Evolutionary conservation across 768 basidiomycete species (phyloP).

Genomic region (Collybia nuda): DNA sequence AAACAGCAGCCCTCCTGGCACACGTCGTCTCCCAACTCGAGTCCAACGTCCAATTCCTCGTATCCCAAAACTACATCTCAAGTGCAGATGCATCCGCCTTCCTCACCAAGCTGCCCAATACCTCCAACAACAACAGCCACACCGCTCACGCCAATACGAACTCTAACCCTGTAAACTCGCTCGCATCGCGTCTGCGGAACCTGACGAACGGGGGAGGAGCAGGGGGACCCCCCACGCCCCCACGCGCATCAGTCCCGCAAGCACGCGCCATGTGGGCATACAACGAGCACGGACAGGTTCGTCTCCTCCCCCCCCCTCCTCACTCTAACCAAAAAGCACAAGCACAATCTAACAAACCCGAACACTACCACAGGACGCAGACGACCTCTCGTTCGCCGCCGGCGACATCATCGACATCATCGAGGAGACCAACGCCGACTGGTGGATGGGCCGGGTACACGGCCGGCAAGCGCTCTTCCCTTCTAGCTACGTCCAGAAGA

Average conservation of each 20-base stretch:
- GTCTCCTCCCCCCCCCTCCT: slow-evolving; percentile 9
- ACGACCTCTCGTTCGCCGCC: slow-evolving; percentile 70
- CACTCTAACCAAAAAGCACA: neutral
- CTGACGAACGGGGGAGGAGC: slow-evolving; percentile 4
- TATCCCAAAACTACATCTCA: slow-evolving; percentile 46
- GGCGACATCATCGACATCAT: slow-evolving; percentile 78
- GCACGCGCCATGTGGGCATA: slow-evolving; percentile 65
- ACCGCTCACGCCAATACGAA: too few relatives aligned
- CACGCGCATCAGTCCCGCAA: slow-evolving; percentile 27
- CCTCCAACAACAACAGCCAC: slow-evolving; percentile 3
- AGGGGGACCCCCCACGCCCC: too few relatives aligned
- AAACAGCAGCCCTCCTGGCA: slow-evolving; percentile 19
- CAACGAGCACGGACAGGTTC: slow-evolving; percentile 57
- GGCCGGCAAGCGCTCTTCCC: slow-evolving; percentile 76
- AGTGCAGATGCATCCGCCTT: slow-evolving; percentile 44
- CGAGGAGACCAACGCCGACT: slow-evolving; percentile 74
- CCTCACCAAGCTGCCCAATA: slow-evolving; percentile 40
- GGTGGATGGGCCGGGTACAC: slow-evolving; percentile 79
- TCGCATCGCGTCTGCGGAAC: slow-evolving; percentile 7
- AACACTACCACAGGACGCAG: slow-evolving; percentile 48
- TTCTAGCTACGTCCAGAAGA: slow-evolving; percentile 64
- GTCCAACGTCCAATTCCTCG: slow-evolving; percentile 55
- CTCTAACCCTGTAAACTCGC: slow-evolving; percentile 7
- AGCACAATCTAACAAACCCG: neutral
- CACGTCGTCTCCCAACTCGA: slow-evolving; percentile 58